phyloP scores from a whole-genome alignment of 2,329 filamentous ascomycete species.

The Sporothrix schenckii region DNA sequence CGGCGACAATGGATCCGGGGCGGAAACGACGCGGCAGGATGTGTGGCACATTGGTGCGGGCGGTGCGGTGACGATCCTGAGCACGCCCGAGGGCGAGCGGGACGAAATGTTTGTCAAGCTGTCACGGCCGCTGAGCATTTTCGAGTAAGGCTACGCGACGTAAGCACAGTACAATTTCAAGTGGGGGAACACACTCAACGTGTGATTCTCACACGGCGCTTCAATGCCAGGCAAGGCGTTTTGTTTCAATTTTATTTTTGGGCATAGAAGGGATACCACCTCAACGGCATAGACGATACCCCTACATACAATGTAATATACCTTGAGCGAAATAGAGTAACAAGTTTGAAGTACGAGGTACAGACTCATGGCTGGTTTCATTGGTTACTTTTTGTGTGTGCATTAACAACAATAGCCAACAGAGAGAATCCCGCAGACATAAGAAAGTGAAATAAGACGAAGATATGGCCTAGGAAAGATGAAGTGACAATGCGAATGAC shows the following conservation, averaged over 20 bases:
- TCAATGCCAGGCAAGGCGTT: not conserved
- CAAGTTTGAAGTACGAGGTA: not conserved
- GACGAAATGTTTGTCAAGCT: slow-evolving; percentile 88
- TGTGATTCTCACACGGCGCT: slow-evolving; percentile 2
- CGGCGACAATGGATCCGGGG: slow-evolving; percentile 26
- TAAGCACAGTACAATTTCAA: not conserved
- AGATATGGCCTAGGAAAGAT: not conserved
- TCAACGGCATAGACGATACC: slow-evolving; percentile 30
- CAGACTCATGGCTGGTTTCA: not conserved
- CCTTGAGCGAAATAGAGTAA: not conserved
- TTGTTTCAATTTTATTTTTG: slow-evolving; percentile 25
- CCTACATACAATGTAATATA: not conserved
- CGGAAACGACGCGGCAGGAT: slow-evolving; percentile 48
- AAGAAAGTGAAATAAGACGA: not conserved
- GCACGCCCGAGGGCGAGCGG: slow-evolving; percentile 76
- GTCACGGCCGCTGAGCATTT: slow-evolving; percentile 58
- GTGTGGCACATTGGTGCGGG: slow-evolving; percentile 86
- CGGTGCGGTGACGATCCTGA: slow-evolving; percentile 84
- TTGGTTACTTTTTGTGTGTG: slow-evolving; percentile 1
- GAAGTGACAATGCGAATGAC: slow-evolving; percentile 25
- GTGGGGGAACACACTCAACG: slow-evolving; percentile 32
- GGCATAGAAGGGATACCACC: slow-evolving; percentile 2
- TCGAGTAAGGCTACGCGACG: slow-evolving; percentile 39
- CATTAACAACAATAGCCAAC: slow-evolving; percentile 18
- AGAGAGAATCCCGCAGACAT: slow-evolving; percentile 1